Evolutionary conservation across 257 asterid genomes (phyloP), one percentile per base, ranked within the genome.

Genomic region (Datura wrightii): DNA sequence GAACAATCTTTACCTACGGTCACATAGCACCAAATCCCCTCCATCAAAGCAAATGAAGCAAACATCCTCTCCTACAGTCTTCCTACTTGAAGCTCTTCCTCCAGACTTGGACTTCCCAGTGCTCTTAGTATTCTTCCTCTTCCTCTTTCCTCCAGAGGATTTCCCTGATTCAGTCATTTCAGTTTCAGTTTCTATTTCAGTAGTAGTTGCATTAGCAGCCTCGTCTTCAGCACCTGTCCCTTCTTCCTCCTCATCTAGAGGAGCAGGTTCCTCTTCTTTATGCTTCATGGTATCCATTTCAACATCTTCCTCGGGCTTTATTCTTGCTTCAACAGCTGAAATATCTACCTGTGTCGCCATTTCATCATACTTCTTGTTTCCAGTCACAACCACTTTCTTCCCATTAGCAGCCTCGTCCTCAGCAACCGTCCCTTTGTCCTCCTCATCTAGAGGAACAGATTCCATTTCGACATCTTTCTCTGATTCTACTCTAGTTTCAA

Each of bases 31-130:
- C 10, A 96, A 98, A 59, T 92, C 91, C 76, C 99, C 99, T 70
- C 99, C 99, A 88, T 96, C 98, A 83, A 96, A 96, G 94, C 99
- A 96, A 87, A 96, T 93, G 92, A 96, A 94, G 87, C 99, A 96
- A 79, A 96, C 99, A 86, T 96, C 98, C 83, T 96, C 98, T 44
- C 90, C 98, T 39, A 86, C 89, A 1, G 86, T 66, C 91, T 93
- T 93, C 90, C 86, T 90, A 58, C 90, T 82, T 60, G 92, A 85
- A 83, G 94, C 82, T 89, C 86, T 93, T 70, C 89, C 62, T 6
- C 88, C 58, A 58, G 89, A 59, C 88, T 88, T 96, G 54, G 93
- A 85, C 71, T 85, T 84, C 11, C 88, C 87, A 36, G 87, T 65
- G 89, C 84, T 91, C 85, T 90, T 93, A 52, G 92, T 82, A 39